Conservation (phyloP, 495 filamentous ascomycete species). For the Sordaria brevicollis region DNA sequence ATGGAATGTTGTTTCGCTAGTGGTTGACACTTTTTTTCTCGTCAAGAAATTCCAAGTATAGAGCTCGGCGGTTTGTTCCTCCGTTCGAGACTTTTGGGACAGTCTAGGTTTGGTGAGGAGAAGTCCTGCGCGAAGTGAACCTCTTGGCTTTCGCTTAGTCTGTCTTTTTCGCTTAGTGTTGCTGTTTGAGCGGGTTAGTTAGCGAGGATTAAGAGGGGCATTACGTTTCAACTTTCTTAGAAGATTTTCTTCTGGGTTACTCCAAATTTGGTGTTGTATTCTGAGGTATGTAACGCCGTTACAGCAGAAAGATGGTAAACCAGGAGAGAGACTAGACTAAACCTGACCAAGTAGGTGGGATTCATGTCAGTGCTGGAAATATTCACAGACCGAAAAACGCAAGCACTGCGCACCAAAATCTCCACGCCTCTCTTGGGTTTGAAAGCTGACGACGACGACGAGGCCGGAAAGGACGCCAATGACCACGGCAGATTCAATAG, state of each 20-base stretch:
- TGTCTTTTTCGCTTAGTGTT: background rate
- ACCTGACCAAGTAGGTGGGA: background rate
- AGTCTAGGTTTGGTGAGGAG: background rate
- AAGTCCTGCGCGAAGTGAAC: background rate
- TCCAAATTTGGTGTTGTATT: background rate
- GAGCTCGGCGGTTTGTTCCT: background rate
- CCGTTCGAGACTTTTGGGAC: background rate
- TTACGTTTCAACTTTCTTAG: background rate
- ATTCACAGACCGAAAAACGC: background rate
- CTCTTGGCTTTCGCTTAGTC: background rate
- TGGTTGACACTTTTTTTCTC: background rate
- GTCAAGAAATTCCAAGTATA: background rate
- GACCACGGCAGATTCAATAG: background rate
- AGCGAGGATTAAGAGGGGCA: no score
- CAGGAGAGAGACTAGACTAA: background rate
- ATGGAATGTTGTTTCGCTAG: no score
- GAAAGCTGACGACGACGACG: background rate
- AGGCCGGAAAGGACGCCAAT: background rate
- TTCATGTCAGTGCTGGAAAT: background rate
- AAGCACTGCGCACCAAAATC: background rate
- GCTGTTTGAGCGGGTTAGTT: background rate
- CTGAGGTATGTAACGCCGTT: background rate
- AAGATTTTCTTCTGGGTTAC: background rate
- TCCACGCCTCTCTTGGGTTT: background rate
- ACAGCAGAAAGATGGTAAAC: background rate